These are phyloP conservation scores for Citrus medica DNA, from an alignment of 345 rosid genomes.

Conservation along the genomic window DNA sequence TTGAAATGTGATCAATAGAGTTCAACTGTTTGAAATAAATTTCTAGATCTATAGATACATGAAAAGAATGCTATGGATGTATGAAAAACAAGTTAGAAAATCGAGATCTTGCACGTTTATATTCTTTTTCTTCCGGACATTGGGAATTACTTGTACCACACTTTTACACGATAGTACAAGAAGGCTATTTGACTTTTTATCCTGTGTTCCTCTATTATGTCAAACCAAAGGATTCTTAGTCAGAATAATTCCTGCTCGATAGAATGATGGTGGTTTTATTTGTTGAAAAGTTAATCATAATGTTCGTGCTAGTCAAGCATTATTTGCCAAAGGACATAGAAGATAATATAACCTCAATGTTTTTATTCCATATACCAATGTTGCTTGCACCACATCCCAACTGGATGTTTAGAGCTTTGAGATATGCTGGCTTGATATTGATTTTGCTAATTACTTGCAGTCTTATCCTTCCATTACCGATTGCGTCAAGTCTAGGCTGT, in stretches of 20 bases:
- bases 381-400: not conserved
- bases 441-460: slow-evolving; percentile 40
- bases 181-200: not conserved
- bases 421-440: slow-evolving; percentile 6
- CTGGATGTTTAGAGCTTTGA: not conserved
- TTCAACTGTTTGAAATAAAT: slow-evolving; percentile 4
- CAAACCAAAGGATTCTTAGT: not conserved
- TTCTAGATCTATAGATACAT: not conserved
- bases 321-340: not conserved
- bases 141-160: not conserved
- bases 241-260: not conserved
- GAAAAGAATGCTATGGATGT: not conserved
- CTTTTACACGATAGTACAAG: not conserved
- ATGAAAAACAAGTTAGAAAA: not conserved
- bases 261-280: not conserved
- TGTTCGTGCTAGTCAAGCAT: not conserved
- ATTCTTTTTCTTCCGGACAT: not conserved
- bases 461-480: slow-evolving; percentile 75
- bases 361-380: no score
- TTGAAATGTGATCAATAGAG: not conserved
- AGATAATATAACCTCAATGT: not conserved
- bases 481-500: slow-evolving; percentile 67
- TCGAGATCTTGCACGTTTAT: not conserved
- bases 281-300: not conserved
- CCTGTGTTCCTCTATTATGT: not conserved